Percentiles rank a stretch among this genome's conserved stretches.
Conservation (phyloP, 352 stramenopile genomes). For the Ophiocytium majus region DNA sequence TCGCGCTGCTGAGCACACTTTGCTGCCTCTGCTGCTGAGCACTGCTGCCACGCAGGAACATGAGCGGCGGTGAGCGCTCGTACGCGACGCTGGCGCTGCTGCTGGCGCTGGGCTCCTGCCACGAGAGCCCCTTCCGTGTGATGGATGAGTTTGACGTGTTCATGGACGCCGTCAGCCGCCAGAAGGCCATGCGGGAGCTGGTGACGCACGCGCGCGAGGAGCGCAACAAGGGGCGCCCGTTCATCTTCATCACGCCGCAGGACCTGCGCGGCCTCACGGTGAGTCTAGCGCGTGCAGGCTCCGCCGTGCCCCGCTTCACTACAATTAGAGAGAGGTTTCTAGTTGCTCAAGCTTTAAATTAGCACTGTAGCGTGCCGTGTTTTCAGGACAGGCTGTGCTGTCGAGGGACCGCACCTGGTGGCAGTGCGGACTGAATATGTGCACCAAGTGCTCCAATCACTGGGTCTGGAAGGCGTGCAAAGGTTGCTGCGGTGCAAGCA, state of each 20-base stretch:
- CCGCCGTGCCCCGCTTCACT: not conserved
- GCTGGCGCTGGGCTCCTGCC: conserved; percentile 78
- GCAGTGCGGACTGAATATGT: not conserved
- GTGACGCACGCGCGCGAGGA: conserved; percentile 66
- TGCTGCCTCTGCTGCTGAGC: too few relatives aligned
- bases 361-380: not conserved
- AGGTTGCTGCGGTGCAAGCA: too few relatives aligned
- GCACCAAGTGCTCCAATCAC: too few relatives aligned
- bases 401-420: not conserved
- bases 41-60: conserved; percentile 20
- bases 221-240: conserved; percentile 68
- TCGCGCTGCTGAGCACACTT: too few relatives aligned
- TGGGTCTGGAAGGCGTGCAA: too few relatives aligned
- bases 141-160: conserved; percentile 72
- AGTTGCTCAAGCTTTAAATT: too few relatives aligned
- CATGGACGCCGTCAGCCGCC: conserved; percentile 93
- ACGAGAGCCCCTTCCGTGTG: conserved; percentile 64
- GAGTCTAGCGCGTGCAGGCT: not conserved
- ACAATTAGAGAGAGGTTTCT: not conserved
- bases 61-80: conserved; percentile 77
- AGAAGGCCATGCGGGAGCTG: conserved; percentile 90
- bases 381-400: not conserved
- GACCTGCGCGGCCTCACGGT: conserved; percentile 25
- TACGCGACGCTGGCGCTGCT: conserved; percentile 94
- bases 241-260: conserved; percentile 82